Conservation (phyloP, 805 yeast species). For the Candida patagonica region DNA sequence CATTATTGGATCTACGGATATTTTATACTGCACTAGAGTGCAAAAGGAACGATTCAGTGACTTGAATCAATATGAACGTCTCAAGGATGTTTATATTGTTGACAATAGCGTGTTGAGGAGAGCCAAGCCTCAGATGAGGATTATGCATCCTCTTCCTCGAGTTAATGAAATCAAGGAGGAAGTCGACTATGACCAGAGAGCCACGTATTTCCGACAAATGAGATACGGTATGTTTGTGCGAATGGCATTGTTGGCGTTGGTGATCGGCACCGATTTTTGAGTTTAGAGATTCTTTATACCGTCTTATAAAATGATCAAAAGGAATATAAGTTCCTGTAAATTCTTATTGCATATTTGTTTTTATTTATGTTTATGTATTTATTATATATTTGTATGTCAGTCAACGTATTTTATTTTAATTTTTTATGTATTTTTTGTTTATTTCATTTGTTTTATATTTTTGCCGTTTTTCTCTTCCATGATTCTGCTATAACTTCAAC, state of each 20-base stretch:
- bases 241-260: constrained; percentile 98
- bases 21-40: constrained; percentile 93
- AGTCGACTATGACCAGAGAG: constrained; percentile 98
- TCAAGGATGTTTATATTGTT: constrained; percentile 85
- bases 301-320: neutral
- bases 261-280: constrained; percentile 83
- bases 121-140: constrained; percentile 98
- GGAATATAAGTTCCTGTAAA: neutral
- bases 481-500: neutral
- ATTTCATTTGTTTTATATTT: neutral
- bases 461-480: constrained; percentile 2
- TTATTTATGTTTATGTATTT: constrained; percentile 12
- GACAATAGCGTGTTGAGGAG: constrained; percentile 83
- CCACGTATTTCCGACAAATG: constrained; percentile 99
- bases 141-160: constrained; percentile 98
- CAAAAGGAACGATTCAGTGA: constrained; percentile 92
- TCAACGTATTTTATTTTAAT: constrained; percentile 1
- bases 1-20: constrained; percentile 83
- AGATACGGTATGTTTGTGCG: constrained; percentile 95
- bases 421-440: constrained; percentile 6
- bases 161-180: constrained; percentile 94
- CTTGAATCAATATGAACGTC: constrained; percentile 67
- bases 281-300: neutral
- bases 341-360: constrained; percentile 10
- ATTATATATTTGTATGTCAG: constrained; percentile 3